These are phyloP conservation scores for Diddensiella transvaalensis DNA, from an alignment of 805 yeast genomes.

Conservation along the genomic window DNA sequence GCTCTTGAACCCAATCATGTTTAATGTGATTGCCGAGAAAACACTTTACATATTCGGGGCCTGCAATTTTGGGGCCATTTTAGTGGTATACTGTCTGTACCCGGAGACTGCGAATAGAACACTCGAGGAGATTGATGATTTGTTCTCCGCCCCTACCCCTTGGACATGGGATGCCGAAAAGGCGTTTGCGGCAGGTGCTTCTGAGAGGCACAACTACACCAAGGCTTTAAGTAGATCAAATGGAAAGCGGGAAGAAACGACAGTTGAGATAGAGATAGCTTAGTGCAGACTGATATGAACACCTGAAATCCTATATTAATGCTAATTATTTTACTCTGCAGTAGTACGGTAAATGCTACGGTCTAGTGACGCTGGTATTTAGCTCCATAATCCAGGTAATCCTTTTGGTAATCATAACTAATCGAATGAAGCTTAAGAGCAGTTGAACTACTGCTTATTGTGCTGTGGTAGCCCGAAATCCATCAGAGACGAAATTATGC, in stretches of 20 bases:
- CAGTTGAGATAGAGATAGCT: no score
- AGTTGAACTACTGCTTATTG: no score
- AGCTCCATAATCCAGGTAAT: no score
- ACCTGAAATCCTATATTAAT: no score
- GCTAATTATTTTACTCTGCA: no score
- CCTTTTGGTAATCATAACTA: no score
- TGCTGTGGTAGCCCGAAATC: no score
- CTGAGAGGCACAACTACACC: slow-evolving; percentile 10
- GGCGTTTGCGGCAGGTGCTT: slow-evolving; percentile 12
- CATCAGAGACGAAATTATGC: no score
- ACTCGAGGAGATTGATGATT: slow-evolving; percentile 54
- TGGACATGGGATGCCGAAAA: slow-evolving; percentile 20
- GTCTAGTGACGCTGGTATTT: no score
- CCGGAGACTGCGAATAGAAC: slow-evolving; percentile 61
- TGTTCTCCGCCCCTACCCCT: slow-evolving; percentile 43
- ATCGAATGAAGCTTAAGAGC: no score
- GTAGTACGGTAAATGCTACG: no score
- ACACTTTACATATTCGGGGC: slow-evolving; percentile 35
- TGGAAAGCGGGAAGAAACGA: slow-evolving; percentile 1
- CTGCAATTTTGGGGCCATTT: slow-evolving; percentile 26
- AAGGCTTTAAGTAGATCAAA: neutral
- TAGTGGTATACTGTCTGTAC: slow-evolving; percentile 46
- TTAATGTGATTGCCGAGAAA: slow-evolving; percentile 30
- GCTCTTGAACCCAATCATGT: slow-evolving; percentile 34
- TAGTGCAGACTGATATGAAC: no score